A percentile compares a stretch with the other conserved stretches of the same genome.
Conservation (phyloP, 2,329 filamentous ascomycete species). For the Cladosporium sp. region DNA sequence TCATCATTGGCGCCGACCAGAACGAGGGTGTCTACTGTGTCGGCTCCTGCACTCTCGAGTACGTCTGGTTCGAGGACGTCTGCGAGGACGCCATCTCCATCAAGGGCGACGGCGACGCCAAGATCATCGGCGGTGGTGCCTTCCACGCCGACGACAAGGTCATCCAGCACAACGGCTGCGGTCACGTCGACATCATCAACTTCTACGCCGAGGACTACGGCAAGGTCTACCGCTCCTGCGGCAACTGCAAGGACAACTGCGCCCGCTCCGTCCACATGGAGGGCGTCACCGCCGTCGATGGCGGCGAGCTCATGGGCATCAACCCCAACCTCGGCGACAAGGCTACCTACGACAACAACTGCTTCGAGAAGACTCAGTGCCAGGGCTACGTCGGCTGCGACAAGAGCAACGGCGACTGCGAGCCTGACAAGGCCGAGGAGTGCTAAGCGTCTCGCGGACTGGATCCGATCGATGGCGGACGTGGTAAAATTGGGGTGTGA, state of each 20-base stretch:
- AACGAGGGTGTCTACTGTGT: slow-evolving; percentile 51
- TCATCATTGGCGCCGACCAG: slow-evolving; percentile 51
- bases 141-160: slow-evolving; percentile 12
- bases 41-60: slow-evolving; percentile 33
- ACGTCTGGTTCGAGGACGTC: slow-evolving; percentile 46
- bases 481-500: too few species aligned
- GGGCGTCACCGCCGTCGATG: slow-evolving; percentile 3
- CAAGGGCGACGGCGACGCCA: slow-evolving; percentile 23
- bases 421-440: slow-evolving; percentile 5
- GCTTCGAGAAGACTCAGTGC: slow-evolving; percentile 4
- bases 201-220: slow-evolving; percentile 12
- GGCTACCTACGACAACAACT: slow-evolving; percentile 9
- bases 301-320: slow-evolving; percentile 9
- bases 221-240: slow-evolving; percentile 8
- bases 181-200: slow-evolving; percentile 8
- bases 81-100: slow-evolving; percentile 32
- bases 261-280: slow-evolving; percentile 6
- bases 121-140: slow-evolving; percentile 32
- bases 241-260: slow-evolving; percentile 11
- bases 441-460: neutral
- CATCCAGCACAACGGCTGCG: slow-evolving; percentile 21
- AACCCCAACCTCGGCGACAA: slow-evolving; percentile 11
- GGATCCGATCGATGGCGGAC: too few species aligned
- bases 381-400: slow-evolving; percentile 8
- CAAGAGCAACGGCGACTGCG: slow-evolving; percentile 5